Conservation (phyloP, 2,329 filamentous ascomycete species). For the Pleomassaria siparia region DNA sequence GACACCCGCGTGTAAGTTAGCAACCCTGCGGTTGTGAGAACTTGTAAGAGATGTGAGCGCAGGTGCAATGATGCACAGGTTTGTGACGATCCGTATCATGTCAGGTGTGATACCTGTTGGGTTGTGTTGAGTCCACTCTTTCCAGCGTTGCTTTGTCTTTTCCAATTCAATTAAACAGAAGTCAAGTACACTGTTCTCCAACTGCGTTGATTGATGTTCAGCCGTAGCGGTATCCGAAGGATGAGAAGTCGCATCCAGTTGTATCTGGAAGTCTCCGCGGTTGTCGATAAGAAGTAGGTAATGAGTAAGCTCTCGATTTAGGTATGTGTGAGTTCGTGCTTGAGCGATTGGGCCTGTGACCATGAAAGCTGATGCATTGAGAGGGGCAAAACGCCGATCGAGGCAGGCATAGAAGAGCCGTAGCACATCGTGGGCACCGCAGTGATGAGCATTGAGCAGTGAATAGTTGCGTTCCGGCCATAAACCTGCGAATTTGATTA, state of each 20-base stretch:
- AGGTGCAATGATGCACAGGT: constrained; percentile 49
- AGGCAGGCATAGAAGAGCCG: constrained; percentile 71
- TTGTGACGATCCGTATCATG: constrained; percentile 52
- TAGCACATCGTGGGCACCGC: constrained; percentile 65
- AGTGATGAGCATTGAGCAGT: constrained; percentile 64
- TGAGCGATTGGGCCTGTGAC: constrained; percentile 47
- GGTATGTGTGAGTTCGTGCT: constrained; percentile 45
- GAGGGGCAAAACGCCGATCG: constrained; percentile 49
- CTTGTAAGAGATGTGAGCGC: constrained; percentile 30
- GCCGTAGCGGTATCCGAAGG: constrained; percentile 11
- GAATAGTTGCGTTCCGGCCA: constrained; percentile 66
- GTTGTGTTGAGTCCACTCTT: constrained; percentile 44
- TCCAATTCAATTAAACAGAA: constrained; percentile 51
- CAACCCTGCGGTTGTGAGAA: constrained; percentile 23
- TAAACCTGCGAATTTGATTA: constrained; percentile 31
- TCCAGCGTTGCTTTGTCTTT: constrained; percentile 48
- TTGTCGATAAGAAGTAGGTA: constrained; percentile 52
- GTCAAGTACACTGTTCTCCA: constrained; percentile 44
- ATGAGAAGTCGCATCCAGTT: constrained; percentile 1
- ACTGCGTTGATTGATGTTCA: constrained; percentile 23
- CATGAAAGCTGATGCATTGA: constrained; percentile 29
- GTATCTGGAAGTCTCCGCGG: constrained; percentile 10
- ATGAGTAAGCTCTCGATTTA: constrained; percentile 46
- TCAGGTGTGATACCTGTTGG: constrained; percentile 52
- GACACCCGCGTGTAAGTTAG: constrained; percentile 22